These are phyloP conservation scores for Suhomyces kunorum DNA, from an alignment of 1,139 yeast species.

Conservation along the genomic window DNA sequence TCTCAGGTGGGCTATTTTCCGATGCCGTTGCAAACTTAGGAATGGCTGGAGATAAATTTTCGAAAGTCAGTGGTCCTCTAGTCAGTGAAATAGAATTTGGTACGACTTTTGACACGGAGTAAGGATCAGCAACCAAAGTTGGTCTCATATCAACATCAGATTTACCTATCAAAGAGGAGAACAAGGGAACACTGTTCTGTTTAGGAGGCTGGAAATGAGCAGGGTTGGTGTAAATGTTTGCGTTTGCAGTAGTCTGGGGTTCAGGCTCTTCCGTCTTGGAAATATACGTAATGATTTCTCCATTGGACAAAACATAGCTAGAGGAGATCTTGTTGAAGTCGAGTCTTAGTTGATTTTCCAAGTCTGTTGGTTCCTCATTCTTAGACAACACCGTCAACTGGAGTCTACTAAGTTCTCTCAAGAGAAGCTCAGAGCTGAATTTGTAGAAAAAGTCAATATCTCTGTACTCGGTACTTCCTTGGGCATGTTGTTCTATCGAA, in stretches of 20 bases:
- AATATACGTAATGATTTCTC: slow-evolving; percentile 56
- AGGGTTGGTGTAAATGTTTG: slow-evolving; percentile 21
- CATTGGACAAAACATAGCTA: slow-evolving; percentile 57
- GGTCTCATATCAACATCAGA: slow-evolving; percentile 70
- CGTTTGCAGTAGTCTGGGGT: slow-evolving; percentile 19
- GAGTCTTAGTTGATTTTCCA: slow-evolving; percentile 36
- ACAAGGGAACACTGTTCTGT: slow-evolving; percentile 57
- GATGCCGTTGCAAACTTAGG: slow-evolving; percentile 60
- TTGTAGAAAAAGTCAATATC: slow-evolving; percentile 69
- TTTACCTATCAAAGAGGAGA: slow-evolving; percentile 63
- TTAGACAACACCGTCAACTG: slow-evolving; percentile 28
- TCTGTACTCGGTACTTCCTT: slow-evolving; percentile 59
- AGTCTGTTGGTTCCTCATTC: slow-evolving; percentile 24
- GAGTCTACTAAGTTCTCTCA: slow-evolving; percentile 65
- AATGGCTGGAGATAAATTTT: slow-evolving; percentile 49
- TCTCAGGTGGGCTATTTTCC: slow-evolving; percentile 62
- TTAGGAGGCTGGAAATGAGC: slow-evolving; percentile 26
- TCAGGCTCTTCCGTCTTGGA: slow-evolving; percentile 36
- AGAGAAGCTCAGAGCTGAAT: slow-evolving; percentile 65
- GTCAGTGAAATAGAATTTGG: slow-evolving; percentile 45
- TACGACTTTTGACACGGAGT: slow-evolving; percentile 57
- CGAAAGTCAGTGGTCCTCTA: slow-evolving; percentile 42
- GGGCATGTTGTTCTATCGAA: slow-evolving; percentile 47
- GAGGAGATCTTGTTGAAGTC: slow-evolving; percentile 72
- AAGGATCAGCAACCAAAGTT: slow-evolving; percentile 59